Evolutionary conservation across 805 yeast species (phyloP), one percentile per base, ranked within the genome.

Genomic region (Ogataea kodamae): DNA sequence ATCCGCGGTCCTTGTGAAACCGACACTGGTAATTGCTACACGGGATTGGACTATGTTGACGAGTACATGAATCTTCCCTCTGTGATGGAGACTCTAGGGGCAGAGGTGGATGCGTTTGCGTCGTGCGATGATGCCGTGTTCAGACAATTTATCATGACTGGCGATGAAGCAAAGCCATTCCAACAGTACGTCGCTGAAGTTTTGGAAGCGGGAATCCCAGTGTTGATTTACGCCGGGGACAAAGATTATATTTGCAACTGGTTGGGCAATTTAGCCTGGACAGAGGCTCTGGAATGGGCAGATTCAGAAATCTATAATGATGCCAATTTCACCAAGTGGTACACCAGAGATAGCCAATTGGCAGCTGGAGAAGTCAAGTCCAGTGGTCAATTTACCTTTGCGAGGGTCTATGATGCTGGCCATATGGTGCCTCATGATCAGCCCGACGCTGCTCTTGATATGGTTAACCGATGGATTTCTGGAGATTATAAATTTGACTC

Each of bases 221-320:
- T 88, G 16, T 71, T 90, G 57, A 72, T 90, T 43, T 90, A 89
- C 52, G 96, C 96, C 10, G 97, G 97, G 55, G 96, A 89, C 65
- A 86, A 87, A 65, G 97, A 89, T 62, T 89, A 80, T 62, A 89
- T 89, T 56, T 89, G 97, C 67, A 89, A 90, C 68, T 89, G 96
- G 96, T 72, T 90, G 54, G 97, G 97, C 45, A 88, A 88, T 60
- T 75, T 78, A 54, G 92, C 82, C 10, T 85, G 96, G 95, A 69
- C 90, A 22, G 70, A 83, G 54, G 74, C 65, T 29, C 70, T 87
- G 35, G 83, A 82, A 52, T 56, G 61, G 61, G 27, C 40, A 3
- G 38, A 42, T 3, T 23, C 41, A n/a, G 35, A 22, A 1, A 22
- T 46, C 2, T 56, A 39, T 27, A 41, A 37, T 16, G 18, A 11